A percentile compares a stretch with the other conserved stretches of the same genome.
Conservation (phyloP, 2,329 filamentous ascomycete genomes). For the Bipolaris victoriae region DNA sequence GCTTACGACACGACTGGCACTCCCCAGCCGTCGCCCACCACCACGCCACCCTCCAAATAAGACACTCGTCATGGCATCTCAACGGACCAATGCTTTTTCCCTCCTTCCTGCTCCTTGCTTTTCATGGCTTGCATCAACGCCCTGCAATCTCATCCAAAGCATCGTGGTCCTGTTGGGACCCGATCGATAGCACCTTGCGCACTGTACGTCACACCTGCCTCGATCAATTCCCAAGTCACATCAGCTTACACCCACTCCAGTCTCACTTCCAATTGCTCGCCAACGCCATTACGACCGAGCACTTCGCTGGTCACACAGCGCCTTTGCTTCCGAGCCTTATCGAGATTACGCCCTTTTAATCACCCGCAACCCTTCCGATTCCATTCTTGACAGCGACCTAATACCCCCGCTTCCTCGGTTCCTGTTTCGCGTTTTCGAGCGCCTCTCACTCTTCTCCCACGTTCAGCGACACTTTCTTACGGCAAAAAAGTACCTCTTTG, state of each 20-base stretch:
- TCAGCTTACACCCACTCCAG: neutral
- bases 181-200: slow-evolving; percentile 40
- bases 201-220: slow-evolving; percentile 42
- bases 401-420: slow-evolving; percentile 44
- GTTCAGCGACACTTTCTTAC: slow-evolving; percentile 47
- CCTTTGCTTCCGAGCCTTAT: slow-evolving; percentile 28
- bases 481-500: slow-evolving; percentile 40
- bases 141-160: neutral
- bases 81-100: slow-evolving; percentile 7
- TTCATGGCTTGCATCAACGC: neutral
- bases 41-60: slow-evolving; percentile 49
- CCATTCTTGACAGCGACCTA: slow-evolving; percentile 38
- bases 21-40: slow-evolving; percentile 51
- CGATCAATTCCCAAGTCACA: neutral
- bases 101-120: neutral
- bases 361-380: slow-evolving; percentile 43
- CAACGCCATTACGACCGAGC: slow-evolving; percentile 19
- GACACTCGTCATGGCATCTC: slow-evolving; percentile 4
- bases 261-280: neutral
- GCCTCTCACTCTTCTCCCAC: slow-evolving; percentile 30
- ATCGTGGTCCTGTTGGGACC: slow-evolving; percentile 35
- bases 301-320: slow-evolving; percentile 22
- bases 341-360: slow-evolving; percentile 47
- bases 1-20: slow-evolving; percentile 59
- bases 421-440: slow-evolving; percentile 34